These are phyloP conservation scores for Syzygium malaccense DNA, from an alignment of 441 rosid species.

Conservation along the genomic window DNA sequence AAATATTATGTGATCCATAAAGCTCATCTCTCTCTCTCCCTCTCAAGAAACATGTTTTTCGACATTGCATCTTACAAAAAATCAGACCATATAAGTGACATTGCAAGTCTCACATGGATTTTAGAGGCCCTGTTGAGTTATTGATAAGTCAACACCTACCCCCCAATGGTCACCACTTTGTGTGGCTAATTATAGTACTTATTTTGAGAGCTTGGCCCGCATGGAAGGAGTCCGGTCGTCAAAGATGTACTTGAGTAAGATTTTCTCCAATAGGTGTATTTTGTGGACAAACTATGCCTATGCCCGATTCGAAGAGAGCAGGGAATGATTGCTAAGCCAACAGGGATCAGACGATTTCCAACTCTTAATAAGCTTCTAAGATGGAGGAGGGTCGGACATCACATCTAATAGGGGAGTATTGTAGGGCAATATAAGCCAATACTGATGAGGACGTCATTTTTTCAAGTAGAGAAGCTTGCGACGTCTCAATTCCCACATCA, in stretches of 20 bases:
- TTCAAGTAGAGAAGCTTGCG: not conserved
- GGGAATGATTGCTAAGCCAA: too few relatives aligned
- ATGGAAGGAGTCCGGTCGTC: not conserved
- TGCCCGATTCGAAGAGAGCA: not conserved
- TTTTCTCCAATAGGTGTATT: not conserved
- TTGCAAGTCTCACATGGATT: not conserved
- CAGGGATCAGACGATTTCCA: not conserved
- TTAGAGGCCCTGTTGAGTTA: not conserved
- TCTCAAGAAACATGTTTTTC: not conserved
- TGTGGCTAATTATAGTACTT: not conserved
- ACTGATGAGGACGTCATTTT: not conserved
- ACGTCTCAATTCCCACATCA: not conserved
- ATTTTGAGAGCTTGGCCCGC: not conserved
- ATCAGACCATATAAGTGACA: not conserved
- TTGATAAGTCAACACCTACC: not conserved
- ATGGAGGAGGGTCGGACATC: not conserved
- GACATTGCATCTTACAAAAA: not conserved
- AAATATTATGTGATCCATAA: too few relatives aligned
- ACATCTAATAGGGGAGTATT: not conserved
- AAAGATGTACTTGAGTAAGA: not conserved
- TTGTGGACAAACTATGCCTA: not conserved
- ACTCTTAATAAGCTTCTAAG: too few relatives aligned
- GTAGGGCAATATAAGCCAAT: not conserved
- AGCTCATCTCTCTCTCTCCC: not conserved
- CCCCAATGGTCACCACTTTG: not conserved